phyloP scores from a whole-genome alignment of 208 protist genomes.

The Trypanosoma brucei region DNA sequence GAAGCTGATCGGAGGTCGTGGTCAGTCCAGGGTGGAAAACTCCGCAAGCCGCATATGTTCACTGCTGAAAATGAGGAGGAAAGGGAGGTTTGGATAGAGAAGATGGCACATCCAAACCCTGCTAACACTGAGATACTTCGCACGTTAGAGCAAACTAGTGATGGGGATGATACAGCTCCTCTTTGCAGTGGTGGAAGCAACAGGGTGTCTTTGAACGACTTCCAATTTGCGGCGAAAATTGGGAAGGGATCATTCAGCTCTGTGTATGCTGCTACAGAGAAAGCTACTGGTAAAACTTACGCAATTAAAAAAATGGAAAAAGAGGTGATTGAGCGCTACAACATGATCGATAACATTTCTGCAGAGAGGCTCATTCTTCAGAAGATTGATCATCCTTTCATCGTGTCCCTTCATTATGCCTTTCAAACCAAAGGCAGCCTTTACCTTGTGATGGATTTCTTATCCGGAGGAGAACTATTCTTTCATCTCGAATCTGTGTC shows the following conservation, averaged over 20 bases:
- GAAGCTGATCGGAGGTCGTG: constrained; percentile 26
- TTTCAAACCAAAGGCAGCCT: constrained; percentile 92
- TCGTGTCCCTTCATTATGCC: constrained; percentile 93
- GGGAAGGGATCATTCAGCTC: constrained; percentile 90
- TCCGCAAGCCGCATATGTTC: constrained; percentile 32
- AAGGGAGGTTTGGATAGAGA: constrained; percentile 26
- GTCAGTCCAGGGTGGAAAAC: constrained; percentile 30
- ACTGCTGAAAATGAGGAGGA: constrained; percentile 25
- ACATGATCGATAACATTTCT: constrained; percentile 70
- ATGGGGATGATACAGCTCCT: constrained; percentile 32
- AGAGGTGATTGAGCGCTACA: constrained; percentile 45
- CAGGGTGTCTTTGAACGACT: constrained; percentile 85
- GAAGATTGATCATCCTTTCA: constrained; percentile 91
- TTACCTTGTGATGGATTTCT: constrained; percentile 92
- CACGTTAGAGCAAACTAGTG: constrained; percentile 20
- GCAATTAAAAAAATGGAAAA: constrained; percentile 92
- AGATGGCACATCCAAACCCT: constrained; percentile 22
- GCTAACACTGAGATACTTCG: constrained; percentile 22
- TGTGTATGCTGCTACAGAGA: constrained; percentile 89
- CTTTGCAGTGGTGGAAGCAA: constrained; percentile 21
- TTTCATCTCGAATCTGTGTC: constrained; percentile 66
- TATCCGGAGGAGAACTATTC: constrained; percentile 90
- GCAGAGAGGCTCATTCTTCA: constrained; percentile 90
- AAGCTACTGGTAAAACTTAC: constrained; percentile 76
- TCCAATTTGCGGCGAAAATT: constrained; percentile 81